Percentiles rank a stretch among this genome's conserved stretches.
These are phyloP conservation scores for Pseudogymnoascus sp. DNA, from an alignment of 2,329 filamentous ascomycete species.

Conservation along the genomic window DNA sequence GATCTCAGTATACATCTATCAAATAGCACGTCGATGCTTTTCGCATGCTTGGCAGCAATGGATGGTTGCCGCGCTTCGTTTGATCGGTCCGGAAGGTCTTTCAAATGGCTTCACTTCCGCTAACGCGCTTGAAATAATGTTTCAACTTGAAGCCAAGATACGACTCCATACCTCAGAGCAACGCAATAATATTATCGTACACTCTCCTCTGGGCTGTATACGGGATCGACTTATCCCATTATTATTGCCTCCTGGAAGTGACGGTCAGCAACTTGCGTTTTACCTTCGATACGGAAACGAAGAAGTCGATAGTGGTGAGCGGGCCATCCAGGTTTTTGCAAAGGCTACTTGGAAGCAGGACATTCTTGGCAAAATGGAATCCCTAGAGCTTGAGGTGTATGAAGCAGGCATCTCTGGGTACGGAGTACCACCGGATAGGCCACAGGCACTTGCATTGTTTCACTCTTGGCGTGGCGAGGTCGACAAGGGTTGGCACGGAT, in stretches of 20 bases:
- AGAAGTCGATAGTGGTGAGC: slow-evolving; percentile 11
- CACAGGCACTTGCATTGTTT: slow-evolving; percentile 13
- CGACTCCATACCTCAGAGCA: background rate
- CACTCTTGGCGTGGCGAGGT: slow-evolving; percentile 15
- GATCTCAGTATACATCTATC: slow-evolving; percentile 15
- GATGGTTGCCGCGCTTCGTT: slow-evolving; percentile 14
- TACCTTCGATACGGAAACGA: slow-evolving; percentile 15
- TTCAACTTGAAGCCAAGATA: slow-evolving; percentile 10
- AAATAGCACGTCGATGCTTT: slow-evolving; percentile 17
- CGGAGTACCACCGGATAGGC: background rate
- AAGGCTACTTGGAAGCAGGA: slow-evolving; percentile 17
- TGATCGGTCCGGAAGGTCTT: slow-evolving; percentile 16
- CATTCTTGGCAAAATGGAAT: slow-evolving; percentile 10
- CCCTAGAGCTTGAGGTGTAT: slow-evolving; percentile 13
- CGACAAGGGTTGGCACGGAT: slow-evolving; percentile 18
- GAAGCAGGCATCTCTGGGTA: slow-evolving; percentile 6
- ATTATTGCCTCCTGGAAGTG: slow-evolving; percentile 14
- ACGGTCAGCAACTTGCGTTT: slow-evolving; percentile 11
- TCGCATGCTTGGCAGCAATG: slow-evolving; percentile 14
- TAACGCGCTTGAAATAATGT: slow-evolving; percentile 16
- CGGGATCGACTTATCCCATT: slow-evolving; percentile 15
- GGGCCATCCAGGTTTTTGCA: slow-evolving; percentile 13
- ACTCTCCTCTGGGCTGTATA: slow-evolving; percentile 12
- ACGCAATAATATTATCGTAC: background rate
- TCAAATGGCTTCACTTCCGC: slow-evolving; percentile 14